phyloP scores from a whole-genome alignment of 2,329 filamentous ascomycete species.

The Neonectria magnoliae region DNA sequence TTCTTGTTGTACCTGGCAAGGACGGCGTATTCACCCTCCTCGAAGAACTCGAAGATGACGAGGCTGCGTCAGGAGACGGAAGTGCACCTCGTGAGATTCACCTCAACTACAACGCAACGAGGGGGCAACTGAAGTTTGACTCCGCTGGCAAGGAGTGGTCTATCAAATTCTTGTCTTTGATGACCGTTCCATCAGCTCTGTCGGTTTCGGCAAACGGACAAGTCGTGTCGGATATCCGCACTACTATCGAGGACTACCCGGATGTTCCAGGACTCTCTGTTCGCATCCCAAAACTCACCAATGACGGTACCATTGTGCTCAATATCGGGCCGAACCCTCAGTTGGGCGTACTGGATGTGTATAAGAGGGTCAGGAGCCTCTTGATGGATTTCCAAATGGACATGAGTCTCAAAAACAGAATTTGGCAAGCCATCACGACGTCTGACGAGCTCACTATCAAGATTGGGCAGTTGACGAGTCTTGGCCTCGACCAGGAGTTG shows the following conservation, averaged over 20 bases:
- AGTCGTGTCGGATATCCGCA: neutral
- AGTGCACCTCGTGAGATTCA: neutral
- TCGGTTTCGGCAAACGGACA: constrained; percentile 2
- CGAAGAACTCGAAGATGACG: constrained; percentile 53
- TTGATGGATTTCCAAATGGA: constrained; percentile 43
- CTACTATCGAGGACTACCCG: constrained; percentile 25
- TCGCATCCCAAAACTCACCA: constrained; percentile 7
- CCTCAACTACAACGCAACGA: constrained; percentile 18
- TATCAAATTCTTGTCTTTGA: constrained; percentile 31
- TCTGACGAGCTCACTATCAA: constrained; percentile 28
- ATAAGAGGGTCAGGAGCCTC: constrained; percentile 28
- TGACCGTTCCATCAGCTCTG: neutral
- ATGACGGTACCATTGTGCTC: neutral
- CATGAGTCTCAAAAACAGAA: constrained; percentile 39
- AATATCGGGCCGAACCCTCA: constrained; percentile 15
- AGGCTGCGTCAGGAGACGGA: neutral
- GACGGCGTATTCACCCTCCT: constrained; percentile 60
- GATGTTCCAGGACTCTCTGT: constrained; percentile 29
- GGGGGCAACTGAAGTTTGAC: constrained; percentile 16
- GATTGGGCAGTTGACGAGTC: constrained; percentile 37
- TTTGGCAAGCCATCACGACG: constrained; percentile 36
- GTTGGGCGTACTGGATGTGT: constrained; percentile 27
- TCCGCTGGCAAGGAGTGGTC: constrained; percentile 22
- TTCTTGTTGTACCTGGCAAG: constrained; percentile 58
- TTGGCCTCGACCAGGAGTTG: constrained; percentile 39